phyloP scores from a whole-genome alignment of 2,329 filamentous ascomycete genomes.

The Arthrobotrys entomopaga region DNA sequence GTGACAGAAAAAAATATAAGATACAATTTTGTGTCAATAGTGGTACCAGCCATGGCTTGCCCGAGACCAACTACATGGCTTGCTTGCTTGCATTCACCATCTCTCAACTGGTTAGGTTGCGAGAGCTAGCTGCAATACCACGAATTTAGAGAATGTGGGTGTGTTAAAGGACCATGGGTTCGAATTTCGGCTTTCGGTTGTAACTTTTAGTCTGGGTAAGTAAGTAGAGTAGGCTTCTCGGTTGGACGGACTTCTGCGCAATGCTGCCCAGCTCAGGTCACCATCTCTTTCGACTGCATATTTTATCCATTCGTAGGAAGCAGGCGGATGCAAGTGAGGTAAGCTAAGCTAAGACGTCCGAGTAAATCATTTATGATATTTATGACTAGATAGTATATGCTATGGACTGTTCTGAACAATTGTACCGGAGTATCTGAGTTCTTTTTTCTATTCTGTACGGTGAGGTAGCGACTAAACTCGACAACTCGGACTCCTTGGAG shows the following conservation, averaged over 20 bases:
- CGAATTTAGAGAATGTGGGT: conserved; percentile 14
- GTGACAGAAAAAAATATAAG: conserved; percentile 30
- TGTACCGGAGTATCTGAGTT: conserved; percentile 27
- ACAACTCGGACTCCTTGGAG: conserved; percentile 22
- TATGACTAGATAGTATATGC: conserved; percentile 25
- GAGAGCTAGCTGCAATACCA: conserved; percentile 41
- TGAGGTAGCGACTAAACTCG: conserved; percentile 18
- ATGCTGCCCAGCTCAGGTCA: conserved; percentile 24
- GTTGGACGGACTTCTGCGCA: conserved; percentile 45
- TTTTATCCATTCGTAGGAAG: conserved; percentile 53
- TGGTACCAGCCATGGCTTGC: conserved; percentile 29
- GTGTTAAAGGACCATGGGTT: conserved; percentile 21
- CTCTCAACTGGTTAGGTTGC: conserved; percentile 39
- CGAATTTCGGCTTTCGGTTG: conserved; percentile 15
- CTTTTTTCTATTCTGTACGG: not conserved
- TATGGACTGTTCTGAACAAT: not conserved
- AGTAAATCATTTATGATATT: not conserved
- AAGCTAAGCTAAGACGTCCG: conserved; percentile 34
- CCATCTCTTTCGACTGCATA: conserved; percentile 48
- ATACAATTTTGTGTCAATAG: conserved; percentile 2
- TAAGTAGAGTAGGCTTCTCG: conserved; percentile 18
- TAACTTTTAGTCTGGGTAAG: conserved; percentile 35
- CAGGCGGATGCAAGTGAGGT: conserved; percentile 55
- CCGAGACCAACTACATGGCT: too few species aligned
- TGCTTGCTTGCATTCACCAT: conserved; percentile 33